Evolutionary conservation across 352 stramenopile genomes (phyloP).

Genomic region (Blastocystis sp.): DNA sequence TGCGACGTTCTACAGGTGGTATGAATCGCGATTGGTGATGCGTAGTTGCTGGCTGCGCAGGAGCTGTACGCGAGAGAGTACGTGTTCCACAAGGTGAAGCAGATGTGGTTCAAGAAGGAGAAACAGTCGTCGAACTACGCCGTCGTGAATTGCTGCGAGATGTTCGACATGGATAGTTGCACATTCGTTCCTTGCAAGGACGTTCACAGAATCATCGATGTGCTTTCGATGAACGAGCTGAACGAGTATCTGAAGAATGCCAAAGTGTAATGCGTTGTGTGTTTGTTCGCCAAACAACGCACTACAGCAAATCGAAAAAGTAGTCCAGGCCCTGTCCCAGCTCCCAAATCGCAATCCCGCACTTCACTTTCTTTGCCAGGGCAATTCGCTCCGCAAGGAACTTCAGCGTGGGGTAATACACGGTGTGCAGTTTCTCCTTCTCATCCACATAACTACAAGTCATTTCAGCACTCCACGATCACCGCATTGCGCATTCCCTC

Average conservation of each 20-base stretch:
- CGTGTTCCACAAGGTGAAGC: slow-evolving; percentile 43
- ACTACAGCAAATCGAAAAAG: slow-evolving; percentile 57
- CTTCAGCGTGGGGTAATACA: slow-evolving; percentile 46
- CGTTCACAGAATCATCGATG: slow-evolving; percentile 31
- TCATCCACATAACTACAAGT: slow-evolving; percentile 15
- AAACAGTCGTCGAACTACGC: slow-evolving; percentile 48
- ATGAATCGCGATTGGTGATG: background rate
- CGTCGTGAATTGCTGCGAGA: slow-evolving; percentile 19
- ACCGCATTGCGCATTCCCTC: background rate
- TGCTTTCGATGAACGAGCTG: slow-evolving; percentile 36
- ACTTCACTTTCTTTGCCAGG: slow-evolving; percentile 38
- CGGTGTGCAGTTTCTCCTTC: background rate
- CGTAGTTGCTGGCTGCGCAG: slow-evolving; percentile 17
- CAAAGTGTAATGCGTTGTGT: background rate
- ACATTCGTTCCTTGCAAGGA: slow-evolving; percentile 29
- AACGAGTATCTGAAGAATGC: slow-evolving; percentile 49
- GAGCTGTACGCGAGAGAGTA: slow-evolving; percentile 52
- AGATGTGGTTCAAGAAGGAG: slow-evolving; percentile 43
- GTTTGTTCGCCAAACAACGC: slow-evolving; percentile 23
- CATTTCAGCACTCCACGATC: background rate
- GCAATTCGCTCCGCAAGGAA: slow-evolving; percentile 49
- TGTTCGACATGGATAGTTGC: slow-evolving; percentile 22
- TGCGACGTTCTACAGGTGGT: slow-evolving; percentile 2
- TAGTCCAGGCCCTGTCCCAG: slow-evolving; percentile 64
- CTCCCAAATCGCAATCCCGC: slow-evolving; percentile 64